Percentiles rank a stretch among this genome's conserved stretches.
These are phyloP conservation scores for Talaromyces atroroseus DNA, from an alignment of 2,329 filamentous ascomycete genomes.

Conservation along the genomic window DNA sequence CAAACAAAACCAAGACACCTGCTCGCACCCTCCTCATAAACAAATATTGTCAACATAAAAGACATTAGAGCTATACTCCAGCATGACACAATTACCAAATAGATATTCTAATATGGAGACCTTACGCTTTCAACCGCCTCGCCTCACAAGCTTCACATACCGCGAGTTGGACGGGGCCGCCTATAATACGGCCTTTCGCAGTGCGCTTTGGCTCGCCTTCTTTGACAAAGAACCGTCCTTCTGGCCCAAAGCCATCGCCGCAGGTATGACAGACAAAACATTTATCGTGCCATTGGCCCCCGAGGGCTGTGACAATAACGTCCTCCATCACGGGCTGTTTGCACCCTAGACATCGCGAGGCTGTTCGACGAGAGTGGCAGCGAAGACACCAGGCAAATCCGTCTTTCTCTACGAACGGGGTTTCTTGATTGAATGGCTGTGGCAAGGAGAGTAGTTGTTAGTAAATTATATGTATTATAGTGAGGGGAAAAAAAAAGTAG, in stretches of 20 bases:
- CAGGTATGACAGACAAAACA: constrained; percentile 82
- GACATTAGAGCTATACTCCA: neutral
- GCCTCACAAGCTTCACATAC: constrained; percentile 61
- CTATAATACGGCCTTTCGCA: constrained; percentile 42
- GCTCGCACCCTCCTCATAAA: neutral
- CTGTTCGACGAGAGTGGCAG: constrained; percentile 88
- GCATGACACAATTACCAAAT: neutral
- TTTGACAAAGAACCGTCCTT: constrained; percentile 59
- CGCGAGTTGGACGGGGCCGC: constrained; percentile 49
- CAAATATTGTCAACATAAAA: neutral
- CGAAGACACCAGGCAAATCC: constrained; percentile 94
- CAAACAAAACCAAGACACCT: neutral
- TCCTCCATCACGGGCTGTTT: constrained; percentile 80
- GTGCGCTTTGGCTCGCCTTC: constrained; percentile 46
- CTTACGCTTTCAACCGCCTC: constrained; percentile 54
- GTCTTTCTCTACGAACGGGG: constrained; percentile 93
- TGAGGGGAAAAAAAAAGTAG: neutral
- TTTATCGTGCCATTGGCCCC: constrained; percentile 85
- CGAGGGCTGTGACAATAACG: constrained; percentile 81
- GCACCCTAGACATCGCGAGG: constrained; percentile 83
- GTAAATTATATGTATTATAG: neutral
- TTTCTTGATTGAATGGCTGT: constrained; percentile 53
- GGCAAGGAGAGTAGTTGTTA: neutral
- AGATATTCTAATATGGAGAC: neutral
- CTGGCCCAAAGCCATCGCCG: constrained; percentile 52